Evolutionary conservation across 1,139 yeast genomes (phyloP).

Genomic region (Blastobotrys niveus): DNA sequence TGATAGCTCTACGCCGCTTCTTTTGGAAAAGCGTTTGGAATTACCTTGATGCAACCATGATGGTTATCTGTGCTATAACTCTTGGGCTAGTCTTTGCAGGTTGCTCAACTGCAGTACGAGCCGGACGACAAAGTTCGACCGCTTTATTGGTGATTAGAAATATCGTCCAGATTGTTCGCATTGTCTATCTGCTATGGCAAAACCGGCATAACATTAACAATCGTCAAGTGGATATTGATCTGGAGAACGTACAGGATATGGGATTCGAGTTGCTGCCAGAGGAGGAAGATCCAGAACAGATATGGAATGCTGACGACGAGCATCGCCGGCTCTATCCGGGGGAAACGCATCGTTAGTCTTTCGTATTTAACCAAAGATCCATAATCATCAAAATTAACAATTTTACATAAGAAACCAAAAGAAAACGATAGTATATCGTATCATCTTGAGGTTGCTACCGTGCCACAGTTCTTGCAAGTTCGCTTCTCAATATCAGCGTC

Average conservation of each 20-base stretch:
- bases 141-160: conserved; percentile 19
- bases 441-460: conserved; percentile 32
- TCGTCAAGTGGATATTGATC: conserved; percentile 19
- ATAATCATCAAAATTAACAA: neutral
- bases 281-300: conserved; percentile 14
- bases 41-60: conserved; percentile 17
- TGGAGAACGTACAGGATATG: conserved; percentile 20
- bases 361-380: neutral
- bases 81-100: conserved; percentile 22
- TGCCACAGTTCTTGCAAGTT: conserved; percentile 72
- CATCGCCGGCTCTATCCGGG: neutral
- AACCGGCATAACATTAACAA: conserved; percentile 17
- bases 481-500: conserved; percentile 58
- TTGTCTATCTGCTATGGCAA: conserved; percentile 18
- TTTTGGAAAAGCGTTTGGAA: conserved; percentile 22
- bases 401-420: neutral
- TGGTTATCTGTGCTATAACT: conserved; percentile 19
- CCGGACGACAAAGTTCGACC: conserved; percentile 20
- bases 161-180: conserved; percentile 18
- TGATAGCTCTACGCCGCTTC: conserved; percentile 17
- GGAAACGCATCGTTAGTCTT: neutral
- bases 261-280: conserved; percentile 21
- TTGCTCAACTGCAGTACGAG: conserved; percentile 18
- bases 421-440: neutral
- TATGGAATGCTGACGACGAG: conserved; percentile 15